Evolutionary conservation across 805 yeast genomes (phyloP).

Genomic region (Ogataea wickerhamii): DNA sequence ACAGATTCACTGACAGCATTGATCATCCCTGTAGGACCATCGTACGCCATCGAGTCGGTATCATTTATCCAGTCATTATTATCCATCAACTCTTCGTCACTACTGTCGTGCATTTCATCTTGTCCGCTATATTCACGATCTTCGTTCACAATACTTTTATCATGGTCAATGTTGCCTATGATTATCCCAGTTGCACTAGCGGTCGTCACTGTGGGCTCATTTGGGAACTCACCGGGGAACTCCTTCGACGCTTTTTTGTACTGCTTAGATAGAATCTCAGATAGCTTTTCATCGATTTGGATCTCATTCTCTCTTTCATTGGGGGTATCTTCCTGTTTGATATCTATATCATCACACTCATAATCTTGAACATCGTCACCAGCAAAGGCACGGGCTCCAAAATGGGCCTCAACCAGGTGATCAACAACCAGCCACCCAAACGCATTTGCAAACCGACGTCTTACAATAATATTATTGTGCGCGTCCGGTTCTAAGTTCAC

Average conservation of each 20-base stretch:
- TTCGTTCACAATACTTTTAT: constrained; percentile 6
- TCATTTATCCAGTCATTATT: constrained; percentile 52
- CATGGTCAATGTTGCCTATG: constrained; percentile 4
- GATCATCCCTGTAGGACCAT: constrained; percentile 71
- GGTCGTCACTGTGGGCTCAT: constrained; percentile 21
- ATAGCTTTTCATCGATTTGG: constrained; percentile 19
- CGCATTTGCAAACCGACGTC: constrained; percentile 87
- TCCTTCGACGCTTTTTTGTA: constrained; percentile 37
- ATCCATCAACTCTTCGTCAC: constrained; percentile 3
- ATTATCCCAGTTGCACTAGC: constrained; percentile 13
- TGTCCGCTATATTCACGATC: constrained; percentile 14
- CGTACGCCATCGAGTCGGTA: constrained; percentile 38
- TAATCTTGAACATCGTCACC: constrained; percentile 25
- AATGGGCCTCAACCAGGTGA: constrained; percentile 71
- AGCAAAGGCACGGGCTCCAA: constrained; percentile 29
- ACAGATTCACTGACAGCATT: constrained; percentile 55
- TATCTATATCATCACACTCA: constrained; percentile 12
- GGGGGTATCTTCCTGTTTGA: constrained; percentile 5
- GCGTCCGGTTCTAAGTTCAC: constrained; percentile 89
- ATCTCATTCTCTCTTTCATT: constrained; percentile 6
- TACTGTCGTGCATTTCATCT: constrained; percentile 4
- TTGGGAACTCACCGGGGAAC: constrained; percentile 28
- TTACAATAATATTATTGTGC: constrained; percentile 85
- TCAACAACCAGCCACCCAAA: constrained; percentile 94
- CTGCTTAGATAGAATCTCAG: constrained; percentile 29